A percentile compares a stretch with the other conserved stretches of the same genome.
phyloP scores from a whole-genome alignment of 1,284 basidiomycete species.

The Rhodotorula sp. region DNA sequence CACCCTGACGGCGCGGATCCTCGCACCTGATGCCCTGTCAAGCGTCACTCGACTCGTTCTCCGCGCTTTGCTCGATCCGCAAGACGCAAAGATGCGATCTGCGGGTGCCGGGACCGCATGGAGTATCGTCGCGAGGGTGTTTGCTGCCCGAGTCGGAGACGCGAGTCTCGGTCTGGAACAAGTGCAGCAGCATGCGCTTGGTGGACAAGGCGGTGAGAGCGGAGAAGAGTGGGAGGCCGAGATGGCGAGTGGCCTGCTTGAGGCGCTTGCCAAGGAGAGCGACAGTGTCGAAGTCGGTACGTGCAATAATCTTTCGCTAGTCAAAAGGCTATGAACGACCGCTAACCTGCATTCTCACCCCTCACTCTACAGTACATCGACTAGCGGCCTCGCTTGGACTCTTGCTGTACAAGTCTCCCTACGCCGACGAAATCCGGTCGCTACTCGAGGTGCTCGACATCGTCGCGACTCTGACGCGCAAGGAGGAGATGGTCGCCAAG shows the following conservation, averaged over 20 bases:
- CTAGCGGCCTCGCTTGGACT: conserved; percentile 42
- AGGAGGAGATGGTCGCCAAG: conserved; percentile 9
- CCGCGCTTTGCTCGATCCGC: conserved; percentile 37
- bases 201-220: background rate
- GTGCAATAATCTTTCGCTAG: conserved; percentile 2
- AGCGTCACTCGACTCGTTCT: conserved; percentile 34
- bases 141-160: conserved; percentile 12
- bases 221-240: conserved; percentile 43
- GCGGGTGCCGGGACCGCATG: conserved; percentile 42
- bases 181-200: background rate
- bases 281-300: conserved; percentile 42
- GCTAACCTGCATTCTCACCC: background rate
- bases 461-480: conserved; percentile 11
- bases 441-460: conserved; percentile 38
- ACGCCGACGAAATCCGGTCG: conserved; percentile 15
- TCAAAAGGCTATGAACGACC: background rate
- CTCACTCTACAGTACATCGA: conserved; percentile 39
- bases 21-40: conserved; percentile 13
- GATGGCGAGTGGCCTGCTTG: conserved; percentile 37
- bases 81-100: conserved; percentile 37
- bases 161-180: background rate
- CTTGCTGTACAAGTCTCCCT: conserved; percentile 38
- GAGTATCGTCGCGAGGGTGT: conserved; percentile 39
- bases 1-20: conserved; percentile 12
- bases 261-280: conserved; percentile 35